Evolutionary conservation across 1,284 basidiomycete genomes (phyloP).

Genomic region (Serendipita sp.): DNA sequence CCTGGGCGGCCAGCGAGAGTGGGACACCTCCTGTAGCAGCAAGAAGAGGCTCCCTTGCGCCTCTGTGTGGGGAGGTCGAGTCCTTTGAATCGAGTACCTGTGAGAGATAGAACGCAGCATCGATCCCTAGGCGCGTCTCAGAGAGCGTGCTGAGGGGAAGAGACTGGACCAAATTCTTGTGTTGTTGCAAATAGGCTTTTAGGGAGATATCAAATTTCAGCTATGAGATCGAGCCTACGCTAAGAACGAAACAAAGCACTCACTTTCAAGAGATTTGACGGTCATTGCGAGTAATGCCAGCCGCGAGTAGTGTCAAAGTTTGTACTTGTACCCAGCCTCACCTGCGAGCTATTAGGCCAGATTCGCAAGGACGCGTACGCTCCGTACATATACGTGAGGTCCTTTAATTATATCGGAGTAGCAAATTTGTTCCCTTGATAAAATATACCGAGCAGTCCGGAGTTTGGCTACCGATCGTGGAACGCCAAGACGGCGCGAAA

Average conservation of each 20-base stretch:
- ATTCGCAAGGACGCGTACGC: no score
- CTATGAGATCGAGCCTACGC: neutral
- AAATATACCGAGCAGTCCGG: no score
- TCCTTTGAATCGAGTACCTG: constrained; percentile 72
- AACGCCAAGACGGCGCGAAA: no score
- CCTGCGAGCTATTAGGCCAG: neutral
- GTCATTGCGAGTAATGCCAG: constrained; percentile 15
- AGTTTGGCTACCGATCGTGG: no score
- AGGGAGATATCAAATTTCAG: neutral
- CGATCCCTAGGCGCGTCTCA: constrained; percentile 92
- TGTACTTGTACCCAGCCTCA: neutral
- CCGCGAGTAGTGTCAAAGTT: neutral
- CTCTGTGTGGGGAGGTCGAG: constrained; percentile 83
- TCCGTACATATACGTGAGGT: no score
- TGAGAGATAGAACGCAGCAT: constrained; percentile 83
- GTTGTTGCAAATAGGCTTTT: constrained; percentile 73
- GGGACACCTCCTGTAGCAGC: constrained; percentile 91
- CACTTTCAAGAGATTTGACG: constrained; percentile 22
- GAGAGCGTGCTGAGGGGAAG: constrained; percentile 72
- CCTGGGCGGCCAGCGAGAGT: constrained; percentile 68
- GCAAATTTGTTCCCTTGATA: no score
- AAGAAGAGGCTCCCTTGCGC: constrained; percentile 80
- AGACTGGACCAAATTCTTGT: constrained; percentile 66
- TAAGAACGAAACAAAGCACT: constrained; percentile 4
- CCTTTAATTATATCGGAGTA: no score